Evolutionary conservation across 1,284 basidiomycete species (phyloP), one percentile per base, ranked within the genome.

Genomic region (Thelephora terrestris): DNA sequence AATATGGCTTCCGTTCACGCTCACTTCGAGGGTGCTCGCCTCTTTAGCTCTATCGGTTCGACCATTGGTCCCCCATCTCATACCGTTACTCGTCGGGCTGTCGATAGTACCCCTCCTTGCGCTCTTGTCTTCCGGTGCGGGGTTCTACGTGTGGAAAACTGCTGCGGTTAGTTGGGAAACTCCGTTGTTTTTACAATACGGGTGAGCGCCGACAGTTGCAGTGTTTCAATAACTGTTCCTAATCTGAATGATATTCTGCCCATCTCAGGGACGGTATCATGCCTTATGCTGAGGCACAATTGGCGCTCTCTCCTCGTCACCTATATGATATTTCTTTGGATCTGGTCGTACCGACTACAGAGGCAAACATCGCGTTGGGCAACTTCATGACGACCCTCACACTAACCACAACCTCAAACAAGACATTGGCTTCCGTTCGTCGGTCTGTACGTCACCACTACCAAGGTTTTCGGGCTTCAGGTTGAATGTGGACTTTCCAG

Each of bases 381-480:
- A 90, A 90, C 62, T 90, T 90, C 62, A 90, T 90, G 85, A 68
- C 76, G 6, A 73, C 70, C 34, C 60, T 90, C 27, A 76, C 71
- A 0, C 61, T 90, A 12, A 65, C 64, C 3, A 77, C 79, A 0
- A 53, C 68, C 17, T 70, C 70, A 18, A 88, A 88, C 57, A 73
- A 70, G 55, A 83, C 83, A 2, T 61, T 90, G 18, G 64, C 66
- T 5, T 65, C 68, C 14, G 65, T 74, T 44, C 79, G 84, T 50
- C 71, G 74, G 55, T 76, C 86, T n/a, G 85, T 88, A 58, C 57
- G 83, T 70, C 9, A 23, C 48, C 29, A 7, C 21, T 17, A 34
- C 17, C 16, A 51, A 25, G 42, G 20, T 20, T 25, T 29, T 25
- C 23, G 42, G 29, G 12, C 20, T 10, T 39, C 6, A 32, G 29